Base-by-base conservation (phyloP, 1,284 basidiomycete species). In the Cutaneotrichosporon dermatis region DNA sequence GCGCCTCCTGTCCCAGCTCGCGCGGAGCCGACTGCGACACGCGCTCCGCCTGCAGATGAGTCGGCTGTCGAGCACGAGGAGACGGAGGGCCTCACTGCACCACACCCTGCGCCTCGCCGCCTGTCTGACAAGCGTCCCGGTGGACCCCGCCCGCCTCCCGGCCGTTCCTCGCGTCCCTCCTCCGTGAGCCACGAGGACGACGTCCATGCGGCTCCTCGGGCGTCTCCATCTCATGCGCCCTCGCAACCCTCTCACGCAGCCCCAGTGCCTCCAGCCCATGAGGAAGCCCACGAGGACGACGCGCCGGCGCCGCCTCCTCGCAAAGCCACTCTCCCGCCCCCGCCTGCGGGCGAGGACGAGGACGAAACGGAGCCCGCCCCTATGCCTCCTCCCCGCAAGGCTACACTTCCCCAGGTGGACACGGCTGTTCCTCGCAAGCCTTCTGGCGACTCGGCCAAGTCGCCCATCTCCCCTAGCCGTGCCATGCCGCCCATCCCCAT, bases 401-500 rank as follows among this genome's bases (percentile, higher is more conserved):
- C 66, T 4, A 56, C 64, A 15, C 53, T 58, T 6, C 54, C 54
- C 6, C 41, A 51, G 4, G 11, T 43, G 42, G 39, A 45, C 49
- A 50, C 56, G 7, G 60, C 51, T 15, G 35, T 51, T 36, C 25
- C 39, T 42, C 16, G 43, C 8, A 9, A 10, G 34, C 13, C 46
- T n/a, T 40, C 49, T 5, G 35, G 36, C 8, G 37, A 15, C 16
- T 51, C 50, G 15, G 48, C 49, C 10, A 51, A 52, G 12, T 40
- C 40, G 63, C 39, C 71, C 62, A 15, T 51, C 10, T 42, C 58
- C 36, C 54, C 53, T n/a, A n/a, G 39, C 35, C 48, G 13, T 12
- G 39, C 48, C 5, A 44, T 25, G 5, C 45, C 48, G 40, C 34
- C n/a, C 25, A 13, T 43, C 33, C 25, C 40, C 33, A 12, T 34